phyloP scores from a whole-genome alignment of 805 yeast species.

The Tetrapisispora namnaoensis region DNA sequence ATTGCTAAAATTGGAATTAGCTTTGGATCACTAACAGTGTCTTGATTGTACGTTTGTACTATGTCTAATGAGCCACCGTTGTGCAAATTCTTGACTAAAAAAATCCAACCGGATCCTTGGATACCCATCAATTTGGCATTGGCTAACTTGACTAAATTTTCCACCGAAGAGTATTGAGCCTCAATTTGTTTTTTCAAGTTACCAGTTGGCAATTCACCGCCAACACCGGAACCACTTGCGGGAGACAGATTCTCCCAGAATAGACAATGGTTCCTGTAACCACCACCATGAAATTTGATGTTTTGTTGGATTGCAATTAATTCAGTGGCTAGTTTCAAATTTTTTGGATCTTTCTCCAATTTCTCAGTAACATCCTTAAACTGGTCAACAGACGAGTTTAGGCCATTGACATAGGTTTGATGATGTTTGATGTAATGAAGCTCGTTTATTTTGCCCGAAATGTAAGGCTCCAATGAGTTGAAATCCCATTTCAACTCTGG shows the following conservation, averaged over 20 bases:
- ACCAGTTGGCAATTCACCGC: conserved; percentile 54
- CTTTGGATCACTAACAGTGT: conserved; percentile 58
- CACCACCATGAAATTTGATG: conserved; percentile 90
- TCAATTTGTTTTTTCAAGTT: conserved; percentile 49
- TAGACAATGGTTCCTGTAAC: conserved; percentile 73
- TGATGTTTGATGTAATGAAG: conserved; percentile 85
- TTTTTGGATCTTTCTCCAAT: conserved; percentile 27
- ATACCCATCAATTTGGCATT: conserved; percentile 72
- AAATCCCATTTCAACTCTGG: conserved; percentile 81
- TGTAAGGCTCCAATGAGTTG: conserved; percentile 77
- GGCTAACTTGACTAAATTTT: conserved; percentile 51
- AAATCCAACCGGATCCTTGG: conserved; percentile 96
- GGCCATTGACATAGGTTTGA: conserved; percentile 82
- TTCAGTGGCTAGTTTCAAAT: conserved; percentile 30
- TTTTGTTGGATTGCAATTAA: conserved; percentile 48
- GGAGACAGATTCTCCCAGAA: conserved; percentile 90
- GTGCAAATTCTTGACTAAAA: conserved; percentile 70
- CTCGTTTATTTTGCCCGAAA: conserved; percentile 80
- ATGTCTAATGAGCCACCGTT: conserved; percentile 63
- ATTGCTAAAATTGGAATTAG: conserved; percentile 74
- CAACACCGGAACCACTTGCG: conserved; percentile 70
- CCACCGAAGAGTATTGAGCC: conserved; percentile 63
- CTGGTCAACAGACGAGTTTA: conserved; percentile 69
- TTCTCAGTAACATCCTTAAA: conserved; percentile 51
- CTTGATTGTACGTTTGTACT: conserved; percentile 78